Percentiles rank a stretch among this genome's conserved stretches.
phyloP scores from a whole-genome alignment of 75 land plant species.

The Selaginella tamariscina region DNA sequence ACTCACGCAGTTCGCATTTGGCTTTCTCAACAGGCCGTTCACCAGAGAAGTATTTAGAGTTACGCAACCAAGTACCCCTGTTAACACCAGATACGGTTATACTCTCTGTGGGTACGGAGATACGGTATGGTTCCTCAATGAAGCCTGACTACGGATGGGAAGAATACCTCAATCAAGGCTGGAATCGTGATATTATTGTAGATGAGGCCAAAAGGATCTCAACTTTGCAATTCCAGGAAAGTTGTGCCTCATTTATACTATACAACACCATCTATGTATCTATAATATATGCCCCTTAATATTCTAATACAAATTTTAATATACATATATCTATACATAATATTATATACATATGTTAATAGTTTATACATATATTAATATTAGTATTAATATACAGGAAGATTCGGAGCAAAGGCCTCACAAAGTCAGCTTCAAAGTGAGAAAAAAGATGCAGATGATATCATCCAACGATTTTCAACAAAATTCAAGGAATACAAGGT shows the following conservation, averaged over 20 bases:
- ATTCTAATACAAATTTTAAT: no score
- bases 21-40: slow-evolving; percentile 39
- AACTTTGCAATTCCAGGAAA: slow-evolving; percentile 29
- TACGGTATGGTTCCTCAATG: slow-evolving; percentile 27
- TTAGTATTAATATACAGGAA: slow-evolving; percentile 17
- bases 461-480: neutral
- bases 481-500: slow-evolving; percentile 7
- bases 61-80: slow-evolving; percentile 26
- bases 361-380: no score
- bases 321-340: no score
- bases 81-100: slow-evolving; percentile 31
- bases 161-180: slow-evolving; percentile 23
- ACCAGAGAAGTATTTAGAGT: slow-evolving; percentile 23
- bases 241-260: neutral
- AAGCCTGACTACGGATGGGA: slow-evolving; percentile 32
- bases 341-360: no score
- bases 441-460: slow-evolving; percentile 23
- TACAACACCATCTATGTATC: no score
- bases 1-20: slow-evolving; percentile 25
- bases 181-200: slow-evolving; percentile 32
- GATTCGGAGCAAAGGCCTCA: slow-evolving; percentile 33
- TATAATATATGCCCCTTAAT: no score
- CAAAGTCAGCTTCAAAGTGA: slow-evolving; percentile 28
- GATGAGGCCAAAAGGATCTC: slow-evolving; percentile 27
- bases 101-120: slow-evolving; percentile 42